phyloP scores from a whole-genome alignment of 208 protist species.

The Trypanosoma boissoni region DNA sequence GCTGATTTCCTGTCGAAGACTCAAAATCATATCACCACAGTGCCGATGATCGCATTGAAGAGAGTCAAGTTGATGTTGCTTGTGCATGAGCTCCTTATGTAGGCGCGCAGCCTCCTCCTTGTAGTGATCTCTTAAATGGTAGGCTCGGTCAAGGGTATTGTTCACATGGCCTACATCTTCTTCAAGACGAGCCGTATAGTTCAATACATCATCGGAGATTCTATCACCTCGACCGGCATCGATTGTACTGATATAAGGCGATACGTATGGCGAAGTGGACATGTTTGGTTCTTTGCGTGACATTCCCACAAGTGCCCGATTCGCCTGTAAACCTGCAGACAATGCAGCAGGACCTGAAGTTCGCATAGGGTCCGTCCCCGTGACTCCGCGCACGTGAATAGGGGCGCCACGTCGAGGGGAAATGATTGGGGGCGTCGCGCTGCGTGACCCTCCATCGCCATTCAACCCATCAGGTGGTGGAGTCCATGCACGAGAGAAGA shows the following conservation, averaged over 20 bases:
- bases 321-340: background rate
- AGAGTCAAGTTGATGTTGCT: slow-evolving; percentile 32
- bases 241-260: slow-evolving; percentile 14
- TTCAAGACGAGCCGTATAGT: slow-evolving; percentile 47
- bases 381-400: slow-evolving; percentile 18
- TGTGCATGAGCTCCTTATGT: slow-evolving; percentile 44
- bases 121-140: slow-evolving; percentile 56
- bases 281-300: slow-evolving; percentile 19
- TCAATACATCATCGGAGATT: slow-evolving; percentile 43
- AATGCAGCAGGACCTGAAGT: background rate
- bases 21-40: slow-evolving; percentile 23
- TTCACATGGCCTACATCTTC: slow-evolving; percentile 33
- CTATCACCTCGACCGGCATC: slow-evolving; percentile 4
- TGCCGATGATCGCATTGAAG: slow-evolving; percentile 28
- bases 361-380: slow-evolving; percentile 1
- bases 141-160: slow-evolving; percentile 36
- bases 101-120: slow-evolving; percentile 54
- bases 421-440: slow-evolving; percentile 10
- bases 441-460: background rate
- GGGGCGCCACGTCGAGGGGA: slow-evolving; percentile 19
- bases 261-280: too few relatives aligned
- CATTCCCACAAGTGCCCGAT: slow-evolving; percentile 21
- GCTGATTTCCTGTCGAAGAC: slow-evolving; percentile 17
- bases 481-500: slow-evolving; percentile 27
- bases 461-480: slow-evolving; percentile 13